Base-by-base conservation (phyloP, 352 stramenopile genomes). In the Globisporangium radiosum region DNA sequence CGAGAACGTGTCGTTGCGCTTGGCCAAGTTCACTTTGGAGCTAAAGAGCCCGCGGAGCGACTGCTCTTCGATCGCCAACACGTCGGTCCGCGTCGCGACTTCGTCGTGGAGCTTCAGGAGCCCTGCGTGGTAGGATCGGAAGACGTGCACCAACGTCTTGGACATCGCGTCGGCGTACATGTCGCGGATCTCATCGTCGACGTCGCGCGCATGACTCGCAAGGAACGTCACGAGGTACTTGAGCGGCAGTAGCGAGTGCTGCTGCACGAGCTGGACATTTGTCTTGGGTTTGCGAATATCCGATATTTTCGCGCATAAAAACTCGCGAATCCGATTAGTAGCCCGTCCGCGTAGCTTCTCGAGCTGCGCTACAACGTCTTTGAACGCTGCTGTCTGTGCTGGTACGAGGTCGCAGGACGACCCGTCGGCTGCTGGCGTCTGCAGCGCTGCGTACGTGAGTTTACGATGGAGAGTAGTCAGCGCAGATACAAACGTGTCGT, bases 221-320 rank as follows among this genome's bases (percentile, higher is more conserved):
- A 99, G 76, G 67, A 99, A 99, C 39, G 92, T 86, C 53, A 98
- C 81, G 36, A 99, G 69, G 60, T 97, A 94, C 56, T 97, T 94
- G 82, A 98, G 98, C 52, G 97, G 96, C 52, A 99, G 76, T 54
- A 99, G 78, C 45, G 89, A 91, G 72, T 98, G 96, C 56, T 98
- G 93, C 78, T 99, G 97, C 59, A 99, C 85, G 79, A 99, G 99
- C 63, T 98, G 92, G 56, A 99, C 90, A 75, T 99, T 99, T 1
- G 96, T 99, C 75, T 99, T 98, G 42, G 95, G 91, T 60, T 95
- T 95, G 68, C 96, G 90, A n/a, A 99, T 77, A 56, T 96, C 87
- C 56, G 86, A 86, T 68, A 98, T 95, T 64, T 94, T 85, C 59
- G 86, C 72, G 56, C 98, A 75, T 51, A 99, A 94, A 61, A 98